A percentile compares a stretch with the other conserved stretches of the same genome.
These are phyloP conservation scores for Phaeosphaeriaceae sp. DNA, from an alignment of 2,329 filamentous ascomycete species.

Conservation along the genomic window DNA sequence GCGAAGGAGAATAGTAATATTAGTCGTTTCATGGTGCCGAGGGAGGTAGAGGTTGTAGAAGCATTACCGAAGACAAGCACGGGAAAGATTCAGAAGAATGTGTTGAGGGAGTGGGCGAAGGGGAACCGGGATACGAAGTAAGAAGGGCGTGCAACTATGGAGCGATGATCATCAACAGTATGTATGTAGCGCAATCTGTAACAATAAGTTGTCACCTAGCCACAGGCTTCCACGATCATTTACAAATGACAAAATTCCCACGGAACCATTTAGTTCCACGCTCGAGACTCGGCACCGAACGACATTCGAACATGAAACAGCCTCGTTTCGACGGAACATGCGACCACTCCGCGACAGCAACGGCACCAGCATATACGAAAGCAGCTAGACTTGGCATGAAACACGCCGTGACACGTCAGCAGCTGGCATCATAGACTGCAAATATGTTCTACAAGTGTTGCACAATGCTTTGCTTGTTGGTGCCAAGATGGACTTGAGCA, in stretches of 20 bases:
- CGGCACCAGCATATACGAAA: constrained; percentile 15
- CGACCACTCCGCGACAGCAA: constrained; percentile 19
- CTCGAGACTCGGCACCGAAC: neutral
- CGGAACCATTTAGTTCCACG: neutral
- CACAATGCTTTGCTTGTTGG: constrained; percentile 21
- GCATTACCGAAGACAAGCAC: constrained; percentile 97
- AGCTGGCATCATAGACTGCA: neutral
- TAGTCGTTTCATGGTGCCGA: constrained; percentile 86
- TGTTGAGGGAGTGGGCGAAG: constrained; percentile 85
- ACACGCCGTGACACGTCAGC: constrained; percentile 15
- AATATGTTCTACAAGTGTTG: constrained; percentile 12
- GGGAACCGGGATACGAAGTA: constrained; percentile 42
- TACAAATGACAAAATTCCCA: neutral
- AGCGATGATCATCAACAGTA: too few relatives aligned
- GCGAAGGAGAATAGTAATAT: constrained; percentile 81
- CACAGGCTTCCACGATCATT: neutral
- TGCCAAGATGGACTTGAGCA: constrained; percentile 4
- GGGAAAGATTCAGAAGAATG: constrained; percentile 95
- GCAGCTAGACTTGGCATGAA: constrained; percentile 9
- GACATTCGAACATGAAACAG: constrained; percentile 1
- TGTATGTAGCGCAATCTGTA: neutral
- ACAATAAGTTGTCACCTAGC: neutral
- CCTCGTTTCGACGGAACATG: constrained; percentile 8
- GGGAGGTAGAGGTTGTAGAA: constrained; percentile 76
- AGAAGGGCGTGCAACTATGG: neutral